Evolutionary conservation across 176 grass and related monocot genomes (phyloP).

Genomic region (Alloteropsis semialata): DNA sequence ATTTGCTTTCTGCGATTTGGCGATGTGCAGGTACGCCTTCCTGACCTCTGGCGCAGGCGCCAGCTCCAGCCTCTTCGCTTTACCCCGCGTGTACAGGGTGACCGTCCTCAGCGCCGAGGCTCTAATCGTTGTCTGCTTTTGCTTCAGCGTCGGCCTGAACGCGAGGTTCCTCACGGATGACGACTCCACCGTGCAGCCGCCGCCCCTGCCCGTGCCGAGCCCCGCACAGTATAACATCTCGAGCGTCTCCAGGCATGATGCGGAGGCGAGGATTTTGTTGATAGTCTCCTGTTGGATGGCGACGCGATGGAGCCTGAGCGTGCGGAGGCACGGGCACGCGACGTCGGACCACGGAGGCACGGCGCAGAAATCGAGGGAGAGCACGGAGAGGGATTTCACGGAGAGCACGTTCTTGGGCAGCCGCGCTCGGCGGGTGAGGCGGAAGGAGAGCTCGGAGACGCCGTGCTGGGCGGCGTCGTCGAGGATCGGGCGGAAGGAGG

Average conservation of each 20-base stretch:
- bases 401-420: slow-evolving; percentile 11
- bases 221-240: slow-evolving; percentile 24
- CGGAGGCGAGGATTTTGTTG: slow-evolving; percentile 9
- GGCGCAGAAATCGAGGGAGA: slow-evolving; percentile 30
- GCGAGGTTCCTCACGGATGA: slow-evolving; percentile 27
- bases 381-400: slow-evolving; percentile 27
- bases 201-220: not conserved
- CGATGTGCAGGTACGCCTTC: slow-evolving; percentile 46
- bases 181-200: slow-evolving; percentile 36
- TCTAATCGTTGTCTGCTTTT: not conserved
- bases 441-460: slow-evolving; percentile 31
- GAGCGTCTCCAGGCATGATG: slow-evolving; percentile 31
- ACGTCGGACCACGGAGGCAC: not conserved
- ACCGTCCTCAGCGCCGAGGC: slow-evolving; percentile 16
- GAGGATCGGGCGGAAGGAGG: slow-evolving; percentile 25
- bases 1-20: not conserved
- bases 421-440: slow-evolving; percentile 10
- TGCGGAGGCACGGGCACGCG: slow-evolving; percentile 27
- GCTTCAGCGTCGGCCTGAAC: slow-evolving; percentile 16
- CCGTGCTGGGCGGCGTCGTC: slow-evolving; percentile 21
- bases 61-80: not conserved
- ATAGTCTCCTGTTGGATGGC: slow-evolving; percentile 21
- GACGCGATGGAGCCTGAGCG: slow-evolving; percentile 38
- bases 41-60: slow-evolving; percentile 30
- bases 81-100: slow-evolving; percentile 33